Conservation (phyloP, 179 eudicot genomes). For the Beta macrorhiza region DNA sequence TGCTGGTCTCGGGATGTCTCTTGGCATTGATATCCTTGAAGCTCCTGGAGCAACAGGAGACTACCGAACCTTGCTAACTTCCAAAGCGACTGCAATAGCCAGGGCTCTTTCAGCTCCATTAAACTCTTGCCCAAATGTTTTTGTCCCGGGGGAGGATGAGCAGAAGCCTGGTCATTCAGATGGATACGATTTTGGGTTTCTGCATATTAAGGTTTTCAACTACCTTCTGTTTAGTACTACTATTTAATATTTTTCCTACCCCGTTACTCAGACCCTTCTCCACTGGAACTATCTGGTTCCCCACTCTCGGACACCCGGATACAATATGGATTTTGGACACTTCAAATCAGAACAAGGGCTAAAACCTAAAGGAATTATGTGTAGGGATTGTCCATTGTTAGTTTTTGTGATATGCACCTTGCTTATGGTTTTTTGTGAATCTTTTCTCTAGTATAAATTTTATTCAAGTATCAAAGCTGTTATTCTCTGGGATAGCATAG, state of each 20-base stretch:
- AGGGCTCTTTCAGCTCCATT: slow-evolving; percentile 84
- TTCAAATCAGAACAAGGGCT: neutral
- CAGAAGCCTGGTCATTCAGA: slow-evolving; percentile 74
- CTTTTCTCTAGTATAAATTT: neutral
- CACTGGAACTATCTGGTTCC: no score
- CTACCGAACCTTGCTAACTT: slow-evolving; percentile 81
- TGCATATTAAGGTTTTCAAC: slow-evolving; percentile 78
- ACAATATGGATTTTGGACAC: neutral
- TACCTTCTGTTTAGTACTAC: neutral
- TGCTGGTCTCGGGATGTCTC: slow-evolving; percentile 94
- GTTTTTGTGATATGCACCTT: neutral
- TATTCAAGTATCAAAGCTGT: neutral
- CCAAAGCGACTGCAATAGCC: slow-evolving; percentile 88
- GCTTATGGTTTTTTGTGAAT: neutral
- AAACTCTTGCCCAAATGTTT: slow-evolving; percentile 63
- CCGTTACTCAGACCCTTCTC: neutral
- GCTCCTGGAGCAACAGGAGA: slow-evolving; percentile 99
- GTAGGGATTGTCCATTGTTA: neutral
- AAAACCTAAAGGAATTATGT: no score
- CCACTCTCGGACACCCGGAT: neutral
- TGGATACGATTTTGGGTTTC: slow-evolving; percentile 97
- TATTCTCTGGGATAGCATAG: neutral
- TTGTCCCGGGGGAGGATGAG: slow-evolving; percentile 89
- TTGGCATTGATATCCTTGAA: slow-evolving; percentile 94
- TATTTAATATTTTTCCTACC: neutral